Evolutionary conservation across 345 rosid species (phyloP), one percentile per base, ranked within the genome.

Genomic region (Populus euphratica): DNA sequence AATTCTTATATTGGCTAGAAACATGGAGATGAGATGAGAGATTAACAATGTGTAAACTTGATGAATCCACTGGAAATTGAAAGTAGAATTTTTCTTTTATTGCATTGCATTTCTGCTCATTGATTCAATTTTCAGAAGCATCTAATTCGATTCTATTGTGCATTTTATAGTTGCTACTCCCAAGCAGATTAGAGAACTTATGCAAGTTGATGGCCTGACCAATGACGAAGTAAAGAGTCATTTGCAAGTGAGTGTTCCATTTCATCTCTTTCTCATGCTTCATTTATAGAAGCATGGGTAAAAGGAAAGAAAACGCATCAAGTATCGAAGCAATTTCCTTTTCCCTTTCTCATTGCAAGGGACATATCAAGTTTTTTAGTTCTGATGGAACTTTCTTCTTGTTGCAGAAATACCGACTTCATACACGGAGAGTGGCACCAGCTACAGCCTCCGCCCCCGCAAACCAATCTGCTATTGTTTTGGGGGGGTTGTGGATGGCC

Each of bases 211-310:
- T 83, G 97, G 98, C 72, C 85, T 96, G 83, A 96, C 97, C 36
- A 96, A 96, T 54, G 98, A 94, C 82, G 99, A 96, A 90, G 98
- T 96, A 23, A 96, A 96, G 87, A 94, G 99, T 77, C 99, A 96
- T 89, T 82, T 94, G 86, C 99, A 96, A 86, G 99, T 92, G 69
- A 78, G 80, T 83, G 77, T 49, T 41, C 61, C 38, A 39, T 39
- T 52, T 66, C 50, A 27, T 52, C 27, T 73, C 35, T 3, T 49
- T 56, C 20, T 12, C 38, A 72, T 20, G 23, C 49, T 78, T 77
- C 68, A 75, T 77, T 68, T 54, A 56, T 64, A 23, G 21, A 63
- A 73, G 71, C 65, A 23, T 16, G 79, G 65, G 63, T 44, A 29
- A 77, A 64, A 31, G 20, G 67, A 70, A 50, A 76, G 61, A 66